Percentiles rank a stretch among this genome's conserved stretches.
These are phyloP conservation scores for Colletotrichum sp. DNA, from an alignment of 2,329 filamentous ascomycete genomes.

Conservation along the genomic window DNA sequence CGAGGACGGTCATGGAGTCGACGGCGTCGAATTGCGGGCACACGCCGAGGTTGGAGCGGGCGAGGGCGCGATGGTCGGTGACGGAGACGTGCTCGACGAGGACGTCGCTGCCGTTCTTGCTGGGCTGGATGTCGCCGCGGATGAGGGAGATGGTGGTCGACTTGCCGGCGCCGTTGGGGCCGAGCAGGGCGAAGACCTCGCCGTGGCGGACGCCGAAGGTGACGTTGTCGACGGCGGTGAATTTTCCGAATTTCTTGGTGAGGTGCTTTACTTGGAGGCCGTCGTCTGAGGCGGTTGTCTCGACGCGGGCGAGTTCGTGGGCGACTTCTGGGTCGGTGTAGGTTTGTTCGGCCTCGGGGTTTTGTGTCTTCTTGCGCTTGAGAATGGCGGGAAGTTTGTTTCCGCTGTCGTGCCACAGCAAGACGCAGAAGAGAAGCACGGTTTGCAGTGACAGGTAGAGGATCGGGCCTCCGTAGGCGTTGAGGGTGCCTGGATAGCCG, in stretches of 20 bases:
- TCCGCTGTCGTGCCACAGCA: constrained; percentile 83
- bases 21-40: constrained; percentile 89
- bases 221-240: constrained; percentile 85
- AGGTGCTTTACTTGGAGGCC: constrained; percentile 79
- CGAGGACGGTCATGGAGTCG: constrained; percentile 86
- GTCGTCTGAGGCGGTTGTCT: constrained; percentile 46
- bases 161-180: constrained; percentile 91
- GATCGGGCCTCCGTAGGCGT: constrained; percentile 82
- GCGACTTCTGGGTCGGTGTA: constrained; percentile 63
- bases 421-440: constrained; percentile 69
- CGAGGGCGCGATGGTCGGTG: constrained; percentile 70
- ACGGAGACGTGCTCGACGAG: constrained; percentile 80
- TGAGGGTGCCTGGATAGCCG: constrained; percentile 71
- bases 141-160: constrained; percentile 89
- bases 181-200: constrained; percentile 87
- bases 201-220: constrained; percentile 80
- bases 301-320: constrained; percentile 67
- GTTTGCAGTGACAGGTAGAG: constrained; percentile 80
- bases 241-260: constrained; percentile 77
- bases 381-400: constrained; percentile 35
- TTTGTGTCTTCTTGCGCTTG: constrained; percentile 33
- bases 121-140: constrained; percentile 81
- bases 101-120: constrained; percentile 73
- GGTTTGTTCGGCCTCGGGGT: constrained; percentile 37
- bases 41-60: constrained; percentile 80